Base-by-base conservation (phyloP, 495 filamentous ascomycete genomes). In the Penicillium psychrofluorescens region DNA sequence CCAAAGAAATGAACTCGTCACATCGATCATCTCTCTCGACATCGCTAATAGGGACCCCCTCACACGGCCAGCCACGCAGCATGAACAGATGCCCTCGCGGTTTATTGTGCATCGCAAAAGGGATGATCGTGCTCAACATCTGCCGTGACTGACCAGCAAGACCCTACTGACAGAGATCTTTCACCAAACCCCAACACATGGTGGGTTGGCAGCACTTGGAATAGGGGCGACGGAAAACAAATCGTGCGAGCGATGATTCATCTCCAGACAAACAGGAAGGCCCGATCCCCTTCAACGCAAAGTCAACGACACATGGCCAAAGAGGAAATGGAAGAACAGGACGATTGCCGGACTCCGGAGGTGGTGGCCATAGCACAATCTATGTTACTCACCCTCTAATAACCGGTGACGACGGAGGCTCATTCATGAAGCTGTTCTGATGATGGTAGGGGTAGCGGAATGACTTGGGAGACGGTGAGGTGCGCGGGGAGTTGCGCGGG, bases 61-160 rank as follows among this genome's bases (percentile, higher is more conserved):
- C n/a, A n/a, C n/a, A n/a, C 22, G 4, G 22, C 22, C 22, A 22
- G 22, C 22, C 22, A 22, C 4, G 22, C 22, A 22, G 22, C 22
- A 22, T 22, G 16, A 16, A 35, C 39, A 41, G 50, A 35, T 7
- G 35, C 46, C 53, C 50, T 6, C 60, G 67, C 67, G 67, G 67
- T 71, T 71, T 71, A 71, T 71, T 47, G 50, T 51, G 46, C 67
- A 62, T 71, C 67, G 67, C 67, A 62, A 55, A 59, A 56, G 51
- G 35, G 31, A 43, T 22, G 35, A 35, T 48, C 49, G 39, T 13
- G 29, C 13, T 14, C 45, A 45, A 14, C 13, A 11, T 44, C 40
- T 11, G 43, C 29, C 13, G 22, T 4, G 22, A 22, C 22, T 22
- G 22, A 6, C 22, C 22, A 22, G 22, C 22, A 22, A 22, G 22